These are phyloP conservation scores for Zygoascus ofunaensis DNA, from an alignment of 805 yeast species.

Conservation along the genomic window DNA sequence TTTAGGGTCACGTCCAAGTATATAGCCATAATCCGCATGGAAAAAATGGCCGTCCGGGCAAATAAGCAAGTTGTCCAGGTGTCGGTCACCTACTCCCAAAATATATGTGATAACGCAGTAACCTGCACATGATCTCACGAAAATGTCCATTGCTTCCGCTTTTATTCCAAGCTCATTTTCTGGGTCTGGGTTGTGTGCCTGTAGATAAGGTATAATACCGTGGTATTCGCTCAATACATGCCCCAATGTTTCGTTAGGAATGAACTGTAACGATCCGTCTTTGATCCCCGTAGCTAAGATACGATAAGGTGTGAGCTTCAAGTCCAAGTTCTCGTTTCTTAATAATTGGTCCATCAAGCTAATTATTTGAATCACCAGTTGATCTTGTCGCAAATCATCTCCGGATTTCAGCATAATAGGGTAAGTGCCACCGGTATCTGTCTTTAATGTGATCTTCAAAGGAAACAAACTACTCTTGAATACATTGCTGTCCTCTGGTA, in stretches of 20 bases:
- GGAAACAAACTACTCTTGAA: slow-evolving; percentile 91
- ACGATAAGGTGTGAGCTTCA: slow-evolving; percentile 78
- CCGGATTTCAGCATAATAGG: slow-evolving; percentile 92
- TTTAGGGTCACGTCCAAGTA: slow-evolving; percentile 93
- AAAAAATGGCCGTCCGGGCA: slow-evolving; percentile 83
- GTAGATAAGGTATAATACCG: slow-evolving; percentile 59
- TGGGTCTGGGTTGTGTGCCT: slow-evolving; percentile 52
- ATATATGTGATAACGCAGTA: slow-evolving; percentile 93
- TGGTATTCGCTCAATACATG: slow-evolving; percentile 63
- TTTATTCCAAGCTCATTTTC: slow-evolving; percentile 35
- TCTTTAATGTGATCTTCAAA: slow-evolving; percentile 66
- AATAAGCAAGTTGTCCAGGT: slow-evolving; percentile 77
- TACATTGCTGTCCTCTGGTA: slow-evolving; percentile 72
- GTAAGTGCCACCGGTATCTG: slow-evolving; percentile 44
- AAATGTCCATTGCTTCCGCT: slow-evolving; percentile 78
- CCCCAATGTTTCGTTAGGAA: slow-evolving; percentile 87
- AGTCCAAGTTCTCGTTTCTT: slow-evolving; percentile 81
- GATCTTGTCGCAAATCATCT: slow-evolving; percentile 94
- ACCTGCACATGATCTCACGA: slow-evolving; percentile 92
- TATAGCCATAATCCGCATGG: slow-evolving; percentile 97
- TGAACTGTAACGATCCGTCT: slow-evolving; percentile 89
- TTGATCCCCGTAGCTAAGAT: slow-evolving; percentile 83
- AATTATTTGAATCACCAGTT: slow-evolving; percentile 88
- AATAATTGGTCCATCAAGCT: slow-evolving; percentile 82
- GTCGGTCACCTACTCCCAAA: slow-evolving; percentile 95